Conservation (phyloP, 805 yeast genomes). For the Ogataea nonfermentans region DNA sequence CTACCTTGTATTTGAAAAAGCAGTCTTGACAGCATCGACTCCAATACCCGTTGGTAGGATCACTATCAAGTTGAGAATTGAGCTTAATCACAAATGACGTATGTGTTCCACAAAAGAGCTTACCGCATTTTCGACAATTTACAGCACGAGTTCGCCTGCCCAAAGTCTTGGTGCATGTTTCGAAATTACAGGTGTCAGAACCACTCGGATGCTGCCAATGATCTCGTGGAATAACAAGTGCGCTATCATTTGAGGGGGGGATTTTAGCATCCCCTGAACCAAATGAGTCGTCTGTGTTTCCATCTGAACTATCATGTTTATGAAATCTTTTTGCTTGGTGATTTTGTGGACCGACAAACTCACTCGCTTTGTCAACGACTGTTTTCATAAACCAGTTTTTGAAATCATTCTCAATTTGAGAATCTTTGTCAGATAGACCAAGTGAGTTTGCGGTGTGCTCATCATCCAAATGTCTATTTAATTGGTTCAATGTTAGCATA, state of each 20-base stretch:
- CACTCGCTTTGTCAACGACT: slow-evolving; percentile 38
- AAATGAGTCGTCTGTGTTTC: not conserved
- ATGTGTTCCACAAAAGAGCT: slow-evolving; percentile 65
- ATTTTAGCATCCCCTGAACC: not conserved
- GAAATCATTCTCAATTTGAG: slow-evolving; percentile 35
- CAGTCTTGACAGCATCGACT: slow-evolving; percentile 67
- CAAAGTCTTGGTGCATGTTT: slow-evolving; percentile 42
- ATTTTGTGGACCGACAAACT: slow-evolving; percentile 25
- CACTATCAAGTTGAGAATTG: slow-evolving; percentile 45
- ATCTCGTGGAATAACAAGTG: slow-evolving; percentile 33
- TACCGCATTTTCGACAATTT: slow-evolving; percentile 78
- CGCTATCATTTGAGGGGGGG: slow-evolving; percentile 5
- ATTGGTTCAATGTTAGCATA: slow-evolving; percentile 51
- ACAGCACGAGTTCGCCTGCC: slow-evolving; percentile 54
- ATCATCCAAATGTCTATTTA: slow-evolving; percentile 73
- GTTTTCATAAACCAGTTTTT: slow-evolving; percentile 44
- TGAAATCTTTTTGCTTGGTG: slow-evolving; percentile 34
- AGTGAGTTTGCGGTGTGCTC: slow-evolving; percentile 43
- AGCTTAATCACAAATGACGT: slow-evolving; percentile 53
- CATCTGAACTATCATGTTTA: slow-evolving; percentile 52
- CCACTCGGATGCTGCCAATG: slow-evolving; percentile 60
- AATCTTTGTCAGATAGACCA: slow-evolving; percentile 2
- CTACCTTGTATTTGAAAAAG: slow-evolving; percentile 39
- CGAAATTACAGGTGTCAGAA: slow-evolving; percentile 41
- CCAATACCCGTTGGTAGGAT: slow-evolving; percentile 58